Conservation (phyloP, 305 asterid species). For the Salvia sclarea region DNA sequence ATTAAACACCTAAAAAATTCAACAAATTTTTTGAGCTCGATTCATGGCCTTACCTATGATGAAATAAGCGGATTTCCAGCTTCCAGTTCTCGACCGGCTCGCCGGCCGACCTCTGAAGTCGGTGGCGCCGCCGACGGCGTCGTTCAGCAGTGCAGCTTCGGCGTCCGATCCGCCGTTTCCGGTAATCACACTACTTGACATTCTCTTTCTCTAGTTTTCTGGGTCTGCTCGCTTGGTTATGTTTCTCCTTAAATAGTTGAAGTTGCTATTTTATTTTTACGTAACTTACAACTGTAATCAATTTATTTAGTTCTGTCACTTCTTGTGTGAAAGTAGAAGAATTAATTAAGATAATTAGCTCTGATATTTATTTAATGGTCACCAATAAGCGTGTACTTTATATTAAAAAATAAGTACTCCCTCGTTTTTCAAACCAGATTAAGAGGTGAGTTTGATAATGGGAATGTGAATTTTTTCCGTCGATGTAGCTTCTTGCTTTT, state of each 20-base stretch:
- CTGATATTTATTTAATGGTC: too few relatives aligned
- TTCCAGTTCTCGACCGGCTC: slow-evolving; percentile 13
- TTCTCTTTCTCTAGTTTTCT: background rate
- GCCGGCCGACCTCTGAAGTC: slow-evolving; percentile 20
- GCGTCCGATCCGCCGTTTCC: background rate
- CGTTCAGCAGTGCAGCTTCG: background rate
- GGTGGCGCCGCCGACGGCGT: background rate
- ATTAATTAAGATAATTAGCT: too few relatives aligned
- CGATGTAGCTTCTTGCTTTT: too few relatives aligned
- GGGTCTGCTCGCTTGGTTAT: background rate
- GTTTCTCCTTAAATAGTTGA: background rate
- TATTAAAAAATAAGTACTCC: too few relatives aligned
- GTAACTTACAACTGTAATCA: too few relatives aligned
- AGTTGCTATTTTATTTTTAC: background rate
- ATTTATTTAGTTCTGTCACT: too few relatives aligned
- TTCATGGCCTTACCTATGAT: background rate
- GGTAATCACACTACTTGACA: background rate
- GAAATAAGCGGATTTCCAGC: slow-evolving; percentile 28
- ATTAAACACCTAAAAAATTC: background rate
- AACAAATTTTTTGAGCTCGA: background rate
- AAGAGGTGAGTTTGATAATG: too few relatives aligned
- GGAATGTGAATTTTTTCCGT: too few relatives aligned
- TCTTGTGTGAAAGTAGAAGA: too few relatives aligned
- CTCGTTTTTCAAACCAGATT: too few relatives aligned
- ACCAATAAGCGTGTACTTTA: too few relatives aligned